Percentiles rank a stretch among this genome's conserved stretches.
These are phyloP conservation scores for Fomitopsis serialis DNA, from an alignment of 768 basidiomycete species.

Conservation along the genomic window DNA sequence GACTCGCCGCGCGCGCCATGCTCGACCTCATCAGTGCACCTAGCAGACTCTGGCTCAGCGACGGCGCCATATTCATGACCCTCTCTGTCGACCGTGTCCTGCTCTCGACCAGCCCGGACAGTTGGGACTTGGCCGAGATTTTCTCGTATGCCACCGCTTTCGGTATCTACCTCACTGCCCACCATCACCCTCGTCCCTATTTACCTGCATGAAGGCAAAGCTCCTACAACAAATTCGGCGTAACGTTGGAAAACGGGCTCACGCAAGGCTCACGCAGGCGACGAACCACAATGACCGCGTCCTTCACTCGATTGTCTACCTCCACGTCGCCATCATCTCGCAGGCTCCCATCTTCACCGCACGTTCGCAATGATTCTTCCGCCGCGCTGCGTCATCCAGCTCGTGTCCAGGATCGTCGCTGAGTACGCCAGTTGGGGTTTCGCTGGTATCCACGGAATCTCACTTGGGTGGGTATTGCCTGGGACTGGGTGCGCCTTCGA, in stretches of 20 bases:
- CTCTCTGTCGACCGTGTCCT: conserved; percentile 93
- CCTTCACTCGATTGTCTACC: conserved; percentile 87
- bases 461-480: conserved; percentile 97
- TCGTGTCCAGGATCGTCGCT: conserved; percentile 93
- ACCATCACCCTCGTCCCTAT: conserved; percentile 80
- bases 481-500: conserved; percentile 79
- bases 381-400: conserved; percentile 91
- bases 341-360: conserved; percentile 97
- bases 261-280: too few relatives aligned
- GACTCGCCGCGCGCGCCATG: too few relatives aligned
- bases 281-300: conserved; percentile 58
- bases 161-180: conserved; percentile 86
- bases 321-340: conserved; percentile 98
- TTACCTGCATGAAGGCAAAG: conserved; percentile 75
- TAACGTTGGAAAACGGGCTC: conserved; percentile 38
- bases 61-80: conserved; percentile 99
- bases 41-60: too few relatives aligned
- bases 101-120: conserved; percentile 88
- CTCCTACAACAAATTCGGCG: conserved; percentile 86
- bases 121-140: conserved; percentile 95
- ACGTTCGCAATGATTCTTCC: conserved; percentile 92
- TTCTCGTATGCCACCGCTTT: conserved; percentile 95
- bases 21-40: too few relatives aligned
- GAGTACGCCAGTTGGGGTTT: conserved; percentile 93
- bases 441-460: conserved; percentile 73